Evolutionary conservation across 2,329 filamentous ascomycete species (phyloP), one percentile per base, ranked within the genome.

Genomic region (Diaporthe sp.): DNA sequence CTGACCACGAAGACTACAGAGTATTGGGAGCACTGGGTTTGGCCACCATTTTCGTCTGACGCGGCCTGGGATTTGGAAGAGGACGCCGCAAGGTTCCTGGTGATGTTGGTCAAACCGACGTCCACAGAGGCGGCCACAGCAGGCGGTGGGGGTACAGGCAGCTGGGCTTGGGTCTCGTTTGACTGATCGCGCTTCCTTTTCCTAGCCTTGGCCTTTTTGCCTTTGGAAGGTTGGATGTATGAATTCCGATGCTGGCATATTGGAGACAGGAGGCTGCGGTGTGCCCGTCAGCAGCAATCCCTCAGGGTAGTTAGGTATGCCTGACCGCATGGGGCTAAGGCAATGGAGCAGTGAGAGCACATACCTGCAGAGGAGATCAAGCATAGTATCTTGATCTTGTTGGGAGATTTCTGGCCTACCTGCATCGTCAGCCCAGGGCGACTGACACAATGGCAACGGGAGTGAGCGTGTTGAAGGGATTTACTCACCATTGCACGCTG

Each of bases 321-420:
- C 57, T 45, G 13, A 42, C 58, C 38, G 38, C 40, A 28, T 50
- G n/a, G 55, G 25, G 52, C 22, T 30, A 82, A 33, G 50, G n/a
- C 47, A 9, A 54, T 17, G 15, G 25, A 38, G 47, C 15, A 45
- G 47, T 22, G 28, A 33, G 6, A 4, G 19, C 9, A 78, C 85
- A 78, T 87, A 94, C 92, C 86, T 89, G 88, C 90, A 93, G 7
- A 94, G 85, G 66, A 95, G 85, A 76, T 94, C 91, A 13, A 94
- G 80, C 50, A 94, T 92, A 5, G 87, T 86, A 69, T 92, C 88
- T 81, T 94, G 91, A 70, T 93, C 86, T 66, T 90, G 84, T 25
- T 83, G 80, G 2, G 86, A 85, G 57, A 93, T 86, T 55, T 87
- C 82, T 10, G 93, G 93, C 92, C 93, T 95, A 66, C 8, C 22